Conservation (phyloP, 352 stramenopile genomes). For the Phytophthora multivora region DNA sequence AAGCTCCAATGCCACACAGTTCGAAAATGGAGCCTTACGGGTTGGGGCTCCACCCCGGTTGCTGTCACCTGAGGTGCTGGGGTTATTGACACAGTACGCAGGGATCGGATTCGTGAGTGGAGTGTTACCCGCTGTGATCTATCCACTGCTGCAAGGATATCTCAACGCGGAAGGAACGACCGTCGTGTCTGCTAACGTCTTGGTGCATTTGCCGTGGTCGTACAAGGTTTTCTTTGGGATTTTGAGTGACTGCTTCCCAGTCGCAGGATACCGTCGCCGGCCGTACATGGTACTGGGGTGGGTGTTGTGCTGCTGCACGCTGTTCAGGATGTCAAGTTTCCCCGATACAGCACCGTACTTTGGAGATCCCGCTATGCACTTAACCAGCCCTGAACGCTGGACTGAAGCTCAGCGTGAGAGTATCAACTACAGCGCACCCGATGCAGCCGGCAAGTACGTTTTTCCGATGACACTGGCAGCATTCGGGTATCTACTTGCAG, state of each 20-base stretch:
- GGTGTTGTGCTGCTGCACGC: conserved; percentile 46
- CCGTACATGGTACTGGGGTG: conserved; percentile 63
- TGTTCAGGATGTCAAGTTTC: conserved; percentile 47
- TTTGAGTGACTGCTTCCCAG: conserved; percentile 55
- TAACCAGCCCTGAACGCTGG: conserved; percentile 29
- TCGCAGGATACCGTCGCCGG: conserved; percentile 48
- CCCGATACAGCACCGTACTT: conserved; percentile 51
- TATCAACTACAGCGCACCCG: conserved; percentile 41
- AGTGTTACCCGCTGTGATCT: conserved; percentile 46
- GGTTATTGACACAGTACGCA: conserved; percentile 50
- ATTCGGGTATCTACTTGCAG: conserved; percentile 57
- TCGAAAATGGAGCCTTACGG: conserved; percentile 38
- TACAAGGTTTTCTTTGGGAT: conserved; percentile 62
- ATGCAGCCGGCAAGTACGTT: conserved; percentile 50
- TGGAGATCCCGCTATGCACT: conserved; percentile 30
- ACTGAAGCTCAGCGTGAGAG: conserved; percentile 26
- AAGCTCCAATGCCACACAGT: neutral
- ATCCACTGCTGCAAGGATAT: conserved; percentile 50
- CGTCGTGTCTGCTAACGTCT: conserved; percentile 42
- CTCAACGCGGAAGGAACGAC: conserved; percentile 54
- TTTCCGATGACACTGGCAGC: conserved; percentile 67
- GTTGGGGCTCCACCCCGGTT: conserved; percentile 28
- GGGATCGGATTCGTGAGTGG: conserved; percentile 50
- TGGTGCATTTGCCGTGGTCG: conserved; percentile 55
- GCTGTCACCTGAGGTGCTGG: conserved; percentile 32